Evolutionary conservation across 352 stramenopile species (phyloP), one percentile per base, ranked within the genome.

Genomic region (Globisporangium uncinulatum): DNA sequence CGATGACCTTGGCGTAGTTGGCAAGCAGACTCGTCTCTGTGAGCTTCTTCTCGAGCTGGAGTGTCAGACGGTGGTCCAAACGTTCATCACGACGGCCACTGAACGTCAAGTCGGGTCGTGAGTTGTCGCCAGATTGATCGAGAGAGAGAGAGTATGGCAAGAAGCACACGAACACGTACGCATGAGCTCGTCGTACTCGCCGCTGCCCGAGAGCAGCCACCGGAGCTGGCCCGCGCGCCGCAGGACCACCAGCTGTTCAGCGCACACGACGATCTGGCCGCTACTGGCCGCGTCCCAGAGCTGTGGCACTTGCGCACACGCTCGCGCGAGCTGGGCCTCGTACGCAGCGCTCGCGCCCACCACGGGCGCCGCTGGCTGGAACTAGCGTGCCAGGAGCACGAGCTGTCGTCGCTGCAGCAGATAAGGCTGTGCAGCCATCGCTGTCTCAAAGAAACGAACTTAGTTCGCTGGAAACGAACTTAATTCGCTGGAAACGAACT

Each of bases 101-200:
- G 42, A 19, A 39, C n/a, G n/a, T 20, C 17, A 47, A 41, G 52
- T 8, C 24, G 20, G 53, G 39, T 44, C 13, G 39, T 15, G n/a
- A n/a, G n/a, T n/a, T n/a, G n/a, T n/a, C n/a, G n/a, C n/a, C n/a
- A n/a, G n/a, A n/a, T n/a, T n/a, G n/a, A n/a, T n/a, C n/a, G n/a
- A n/a, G n/a, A n/a, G n/a, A n/a, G n/a, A n/a, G n/a, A n/a, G 8
- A 32, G 24, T n/a, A n/a, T n/a, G n/a, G n/a, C n/a, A n/a, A n/a
- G n/a, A n/a, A n/a, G n/a, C n/a, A n/a, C n/a, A n/a, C n/a, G n/a
- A n/a, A 24, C 49, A 55, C 76, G 54, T 70, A 89, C 79, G 72
- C 15, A 87, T 75, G 41, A 90, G 74, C 39, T 90, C 80, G 50
- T 90, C 80, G 57, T 90, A 88, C 47, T 88, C 80, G 20, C 70